phyloP scores from a whole-genome alignment of 306 rosid species.

The Crotalaria pallida region DNA sequence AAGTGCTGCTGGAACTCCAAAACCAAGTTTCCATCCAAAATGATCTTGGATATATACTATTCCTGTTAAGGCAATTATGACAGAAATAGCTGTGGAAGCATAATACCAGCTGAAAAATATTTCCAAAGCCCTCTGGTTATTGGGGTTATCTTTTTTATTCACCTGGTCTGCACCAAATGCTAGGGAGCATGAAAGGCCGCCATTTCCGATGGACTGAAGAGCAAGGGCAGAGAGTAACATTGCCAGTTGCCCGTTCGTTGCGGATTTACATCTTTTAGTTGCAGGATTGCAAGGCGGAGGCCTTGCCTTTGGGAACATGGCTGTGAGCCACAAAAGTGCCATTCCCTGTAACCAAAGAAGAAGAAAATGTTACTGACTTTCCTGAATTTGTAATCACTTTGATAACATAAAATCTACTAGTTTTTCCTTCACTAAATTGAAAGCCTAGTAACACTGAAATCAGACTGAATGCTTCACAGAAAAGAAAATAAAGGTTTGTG shows the following conservation, averaged over 20 bases:
- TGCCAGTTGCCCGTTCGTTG: constrained; percentile 38
- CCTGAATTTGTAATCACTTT: neutral
- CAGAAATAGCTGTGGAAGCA: constrained; percentile 40
- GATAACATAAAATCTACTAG: neutral
- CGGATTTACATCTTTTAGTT: constrained; percentile 29
- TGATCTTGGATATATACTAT: constrained; percentile 59
- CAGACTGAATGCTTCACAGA: neutral
- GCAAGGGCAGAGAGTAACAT: constrained; percentile 35
- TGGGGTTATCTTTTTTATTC: constrained; percentile 33
- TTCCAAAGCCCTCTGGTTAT: constrained; percentile 41
- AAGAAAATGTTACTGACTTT: neutral
- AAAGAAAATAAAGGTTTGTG: neutral
- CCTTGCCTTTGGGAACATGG: constrained; percentile 48
- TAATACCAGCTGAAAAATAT: constrained; percentile 60
- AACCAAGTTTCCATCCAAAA: constrained; percentile 60
- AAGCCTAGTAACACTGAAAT: neutral
- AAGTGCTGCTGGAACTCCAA: constrained; percentile 53
- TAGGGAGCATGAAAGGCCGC: constrained; percentile 58
- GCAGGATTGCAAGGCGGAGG: constrained; percentile 45
- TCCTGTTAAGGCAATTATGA: constrained; percentile 46
- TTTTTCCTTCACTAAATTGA: neutral
- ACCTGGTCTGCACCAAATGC: constrained; percentile 72
- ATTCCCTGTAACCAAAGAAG: constrained; percentile 38
- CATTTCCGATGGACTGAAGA: constrained; percentile 54
- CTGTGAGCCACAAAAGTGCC: constrained; percentile 49